A percentile compares a stretch with the other conserved stretches of the same genome.
These are phyloP conservation scores for Russula foetens DNA, from an alignment of 768 basidiomycete genomes.

Conservation along the genomic window DNA sequence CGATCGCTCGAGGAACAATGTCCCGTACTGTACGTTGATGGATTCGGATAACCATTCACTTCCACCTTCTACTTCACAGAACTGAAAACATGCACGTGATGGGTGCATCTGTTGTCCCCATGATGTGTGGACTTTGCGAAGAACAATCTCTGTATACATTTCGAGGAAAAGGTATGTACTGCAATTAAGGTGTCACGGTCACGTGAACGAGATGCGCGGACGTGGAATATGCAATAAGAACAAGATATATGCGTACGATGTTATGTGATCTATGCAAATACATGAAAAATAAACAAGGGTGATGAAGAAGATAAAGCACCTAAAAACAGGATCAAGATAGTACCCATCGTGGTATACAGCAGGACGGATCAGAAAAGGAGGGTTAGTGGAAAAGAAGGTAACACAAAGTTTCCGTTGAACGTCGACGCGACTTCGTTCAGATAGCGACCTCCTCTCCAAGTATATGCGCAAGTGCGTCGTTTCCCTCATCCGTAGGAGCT, in stretches of 20 bases:
- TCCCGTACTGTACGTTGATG: no score
- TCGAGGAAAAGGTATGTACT: background rate
- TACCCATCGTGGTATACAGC: background rate
- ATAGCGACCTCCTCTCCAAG: slow-evolving; percentile 37
- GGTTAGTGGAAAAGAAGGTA: background rate
- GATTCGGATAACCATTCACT: no score
- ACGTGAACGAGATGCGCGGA: background rate
- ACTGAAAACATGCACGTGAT: no score
- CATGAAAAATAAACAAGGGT: background rate
- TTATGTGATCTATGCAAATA: background rate
- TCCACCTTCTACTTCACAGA: no score
- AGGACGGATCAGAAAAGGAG: background rate
- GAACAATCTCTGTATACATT: background rate
- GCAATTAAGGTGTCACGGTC: background rate
- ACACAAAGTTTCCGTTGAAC: background rate
- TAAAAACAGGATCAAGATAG: background rate
- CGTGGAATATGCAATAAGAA: background rate
- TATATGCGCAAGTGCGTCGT: slow-evolving; percentile 63
- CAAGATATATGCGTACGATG: background rate
- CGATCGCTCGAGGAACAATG: no score
- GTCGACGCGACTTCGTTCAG: background rate
- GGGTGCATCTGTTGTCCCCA: no score
- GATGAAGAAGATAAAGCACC: background rate
- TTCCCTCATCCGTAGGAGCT: slow-evolving; percentile 51
- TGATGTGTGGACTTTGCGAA: no score